Conservation (phyloP, 2,329 filamentous ascomycete species). For the Cyanodermella asteris region DNA sequence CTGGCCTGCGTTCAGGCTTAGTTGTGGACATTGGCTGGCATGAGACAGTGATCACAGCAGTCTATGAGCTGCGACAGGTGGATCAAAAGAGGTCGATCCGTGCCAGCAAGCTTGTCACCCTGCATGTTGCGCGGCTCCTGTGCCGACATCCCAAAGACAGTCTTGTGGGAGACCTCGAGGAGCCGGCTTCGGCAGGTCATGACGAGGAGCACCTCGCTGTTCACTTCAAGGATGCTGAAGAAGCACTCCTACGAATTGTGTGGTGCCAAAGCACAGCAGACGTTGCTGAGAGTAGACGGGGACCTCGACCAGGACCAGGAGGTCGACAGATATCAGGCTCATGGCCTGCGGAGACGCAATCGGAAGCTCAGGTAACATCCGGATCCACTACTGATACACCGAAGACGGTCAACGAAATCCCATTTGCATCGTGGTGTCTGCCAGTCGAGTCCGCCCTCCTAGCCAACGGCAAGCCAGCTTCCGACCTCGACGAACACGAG, state of each 20-base stretch:
- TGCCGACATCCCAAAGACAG: constrained; percentile 16
- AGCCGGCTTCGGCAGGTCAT: constrained; percentile 10
- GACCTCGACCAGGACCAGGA: too few relatives aligned
- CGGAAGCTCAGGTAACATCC: too few relatives aligned
- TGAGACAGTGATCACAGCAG: constrained; percentile 63
- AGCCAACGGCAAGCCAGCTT: constrained; percentile 26
- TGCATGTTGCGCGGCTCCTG: constrained; percentile 45
- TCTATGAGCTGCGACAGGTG: constrained; percentile 82
- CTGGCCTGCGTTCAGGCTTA: constrained; percentile 66
- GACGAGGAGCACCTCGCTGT: constrained; percentile 22
- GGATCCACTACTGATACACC: too few relatives aligned
- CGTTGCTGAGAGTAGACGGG: constrained; percentile 15
- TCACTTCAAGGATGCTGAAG: constrained; percentile 62
- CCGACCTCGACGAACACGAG: constrained; percentile 68
- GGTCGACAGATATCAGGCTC: too few relatives aligned
- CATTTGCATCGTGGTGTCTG: constrained; percentile 48
- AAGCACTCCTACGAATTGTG: constrained; percentile 49
- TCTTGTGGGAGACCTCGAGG: constrained; percentile 11
- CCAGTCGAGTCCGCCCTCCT: constrained; percentile 61
- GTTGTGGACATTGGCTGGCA: constrained; percentile 84
- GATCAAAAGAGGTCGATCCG: constrained; percentile 46
- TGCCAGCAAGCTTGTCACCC: constrained; percentile 49
- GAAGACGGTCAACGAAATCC: constrained; percentile 37
- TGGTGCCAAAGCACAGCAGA: constrained; percentile 41
- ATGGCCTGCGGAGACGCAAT: too few relatives aligned